These are phyloP conservation scores for Flaveria bidentis DNA, from an alignment of 129 eudicot genomes.

Conservation along the genomic window DNA sequence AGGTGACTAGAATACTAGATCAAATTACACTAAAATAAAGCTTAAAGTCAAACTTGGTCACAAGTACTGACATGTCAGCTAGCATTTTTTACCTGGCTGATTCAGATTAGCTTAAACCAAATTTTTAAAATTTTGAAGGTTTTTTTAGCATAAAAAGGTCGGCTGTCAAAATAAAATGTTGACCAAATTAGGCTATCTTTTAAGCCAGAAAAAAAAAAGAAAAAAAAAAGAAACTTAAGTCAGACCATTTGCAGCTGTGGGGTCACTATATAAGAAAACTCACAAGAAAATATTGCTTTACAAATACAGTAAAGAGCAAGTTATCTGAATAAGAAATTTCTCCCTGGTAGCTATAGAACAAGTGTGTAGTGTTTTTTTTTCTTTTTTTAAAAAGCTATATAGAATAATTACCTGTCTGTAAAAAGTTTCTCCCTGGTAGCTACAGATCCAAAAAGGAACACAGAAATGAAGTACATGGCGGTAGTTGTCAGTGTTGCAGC, in stretches of 20 bases:
- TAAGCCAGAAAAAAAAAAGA: neutral
- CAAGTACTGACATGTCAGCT: neutral
- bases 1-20: neutral
- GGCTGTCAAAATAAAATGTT: neutral
- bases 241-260: slow-evolving; percentile 4
- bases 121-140: neutral
- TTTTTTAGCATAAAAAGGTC: neutral
- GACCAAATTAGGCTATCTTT: neutral
- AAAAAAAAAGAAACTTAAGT: neutral
- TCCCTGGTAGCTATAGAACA: neutral
- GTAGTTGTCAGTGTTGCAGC: slow-evolving; percentile 84
- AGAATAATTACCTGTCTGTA: slow-evolving; percentile 74
- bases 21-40: neutral
- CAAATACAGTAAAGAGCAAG: neutral
- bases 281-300: neutral
- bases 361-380: neutral
- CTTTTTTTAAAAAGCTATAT: neutral
- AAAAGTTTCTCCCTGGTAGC: slow-evolving; percentile 91
- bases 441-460: slow-evolving; percentile 80
- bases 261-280: neutral
- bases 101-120: neutral
- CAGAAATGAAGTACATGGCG: slow-evolving; percentile 69
- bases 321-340: neutral
- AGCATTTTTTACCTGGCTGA: neutral
- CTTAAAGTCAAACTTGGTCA: neutral